Conservation (phyloP, 2,329 filamentous ascomycete species). For the Aspergillus thermomutatus region DNA sequence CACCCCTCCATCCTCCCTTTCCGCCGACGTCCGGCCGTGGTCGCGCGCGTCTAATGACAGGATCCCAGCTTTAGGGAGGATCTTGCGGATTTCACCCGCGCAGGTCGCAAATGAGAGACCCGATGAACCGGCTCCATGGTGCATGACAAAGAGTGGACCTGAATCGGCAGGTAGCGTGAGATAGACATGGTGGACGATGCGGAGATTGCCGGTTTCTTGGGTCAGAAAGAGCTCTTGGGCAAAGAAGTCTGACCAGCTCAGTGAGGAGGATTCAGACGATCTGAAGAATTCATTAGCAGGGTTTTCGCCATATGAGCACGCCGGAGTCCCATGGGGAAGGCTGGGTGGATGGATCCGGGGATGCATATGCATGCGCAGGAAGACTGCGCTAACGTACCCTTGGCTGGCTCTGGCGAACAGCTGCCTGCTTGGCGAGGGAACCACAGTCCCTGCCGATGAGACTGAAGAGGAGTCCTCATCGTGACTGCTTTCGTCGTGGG, state of each 20-base stretch:
- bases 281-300: constrained; percentile 9
- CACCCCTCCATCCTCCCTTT: constrained; percentile 29
- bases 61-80: constrained; percentile 75
- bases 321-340: neutral
- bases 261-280: constrained; percentile 54
- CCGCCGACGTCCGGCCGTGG: constrained; percentile 66
- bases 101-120: constrained; percentile 87
- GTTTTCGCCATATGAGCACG: neutral
- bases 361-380: neutral
- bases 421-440: constrained; percentile 70
- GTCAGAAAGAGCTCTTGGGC: constrained; percentile 76
- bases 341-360: neutral
- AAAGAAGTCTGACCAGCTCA: constrained; percentile 89
- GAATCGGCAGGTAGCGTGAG: constrained; percentile 71
- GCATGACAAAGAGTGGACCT: constrained; percentile 84
- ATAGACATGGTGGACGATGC: constrained; percentile 77
- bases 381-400: constrained; percentile 49
- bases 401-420: constrained; percentile 66
- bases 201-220: constrained; percentile 31
- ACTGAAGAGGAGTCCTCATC: constrained; percentile 79
- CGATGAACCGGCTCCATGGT: constrained; percentile 92
- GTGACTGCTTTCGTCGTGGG: constrained; percentile 22
- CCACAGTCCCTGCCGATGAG: constrained; percentile 88
- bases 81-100: constrained; percentile 70
- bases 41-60: constrained; percentile 82